A percentile compares a stretch with the other conserved stretches of the same genome.
These are phyloP conservation scores for Komagataella populi DNA, from an alignment of 805 yeast species.

Conservation along the genomic window DNA sequence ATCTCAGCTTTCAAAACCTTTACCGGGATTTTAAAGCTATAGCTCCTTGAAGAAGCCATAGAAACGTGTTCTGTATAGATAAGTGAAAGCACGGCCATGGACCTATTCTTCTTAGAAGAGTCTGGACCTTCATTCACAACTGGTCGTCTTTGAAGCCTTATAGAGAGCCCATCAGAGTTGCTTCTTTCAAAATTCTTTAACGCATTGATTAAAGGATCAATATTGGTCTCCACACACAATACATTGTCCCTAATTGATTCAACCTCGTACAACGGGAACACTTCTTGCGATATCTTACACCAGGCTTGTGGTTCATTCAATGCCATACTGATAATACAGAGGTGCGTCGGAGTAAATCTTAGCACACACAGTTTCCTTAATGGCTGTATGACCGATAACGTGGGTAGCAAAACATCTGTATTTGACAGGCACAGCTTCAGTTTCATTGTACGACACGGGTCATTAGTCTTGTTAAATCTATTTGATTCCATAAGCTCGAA, in stretches of 20 bases:
- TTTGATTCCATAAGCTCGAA: not conserved
- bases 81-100: conserved; percentile 40
- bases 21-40: conserved; percentile 62
- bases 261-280: conserved; percentile 37
- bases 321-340: conserved; percentile 37
- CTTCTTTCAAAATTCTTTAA: conserved; percentile 42
- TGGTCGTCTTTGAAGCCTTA: conserved; percentile 34
- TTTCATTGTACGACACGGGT: conserved; percentile 2
- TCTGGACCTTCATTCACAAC: conserved; percentile 4
- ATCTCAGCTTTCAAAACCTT: conserved; percentile 41
- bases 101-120: conserved; percentile 8
- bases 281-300: conserved; percentile 36
- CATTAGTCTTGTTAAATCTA: not conserved
- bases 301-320: conserved; percentile 54
- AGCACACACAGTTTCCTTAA: conserved; percentile 44
- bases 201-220: conserved; percentile 46
- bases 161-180: conserved; percentile 32
- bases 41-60: conserved; percentile 34
- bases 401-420: conserved; percentile 1
- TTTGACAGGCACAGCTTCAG: conserved; percentile 5
- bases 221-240: conserved; percentile 46
- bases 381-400: conserved; percentile 22
- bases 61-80: conserved; percentile 34
- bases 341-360: conserved; percentile 34
- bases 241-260: conserved; percentile 38